Evolutionary conservation across 176 grass and related monocot genomes (phyloP).

Genomic region (Aegilops bicornis): DNA sequence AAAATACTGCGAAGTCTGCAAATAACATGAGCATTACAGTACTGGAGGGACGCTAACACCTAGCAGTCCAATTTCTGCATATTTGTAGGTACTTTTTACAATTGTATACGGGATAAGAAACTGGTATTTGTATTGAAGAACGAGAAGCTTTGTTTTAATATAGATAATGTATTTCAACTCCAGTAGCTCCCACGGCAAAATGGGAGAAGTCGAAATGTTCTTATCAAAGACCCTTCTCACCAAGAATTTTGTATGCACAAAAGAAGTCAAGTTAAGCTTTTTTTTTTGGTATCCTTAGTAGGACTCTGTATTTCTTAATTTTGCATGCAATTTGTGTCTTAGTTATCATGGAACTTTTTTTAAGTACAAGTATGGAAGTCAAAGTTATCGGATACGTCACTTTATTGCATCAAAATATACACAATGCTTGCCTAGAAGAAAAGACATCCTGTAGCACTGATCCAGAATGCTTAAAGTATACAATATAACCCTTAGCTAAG

Average conservation of each 20-base stretch:
- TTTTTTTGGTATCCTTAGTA: too few relatives aligned
- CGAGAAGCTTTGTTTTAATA: background rate
- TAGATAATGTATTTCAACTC: background rate
- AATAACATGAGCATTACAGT: background rate
- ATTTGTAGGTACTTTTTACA: background rate
- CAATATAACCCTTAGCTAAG: background rate
- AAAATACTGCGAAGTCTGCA: background rate
- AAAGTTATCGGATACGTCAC: background rate
- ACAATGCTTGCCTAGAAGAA: background rate
- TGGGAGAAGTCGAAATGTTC: background rate
- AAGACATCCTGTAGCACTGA: background rate
- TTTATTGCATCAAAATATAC: background rate
- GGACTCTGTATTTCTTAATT: too few relatives aligned
- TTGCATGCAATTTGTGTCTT: too few relatives aligned
- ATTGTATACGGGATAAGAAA: background rate
- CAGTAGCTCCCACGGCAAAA: background rate
- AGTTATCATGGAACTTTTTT: too few relatives aligned
- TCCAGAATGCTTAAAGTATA: background rate
- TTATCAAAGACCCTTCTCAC: background rate
- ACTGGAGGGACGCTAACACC: background rate
- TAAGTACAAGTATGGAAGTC: background rate
- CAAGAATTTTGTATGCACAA: background rate
- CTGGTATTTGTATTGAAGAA: background rate
- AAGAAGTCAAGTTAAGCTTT: background rate
- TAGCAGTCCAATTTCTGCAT: background rate